These are phyloP conservation scores for Symbiodinium natans DNA, from an alignment of 73 alveolate species.

Conservation along the genomic window DNA sequence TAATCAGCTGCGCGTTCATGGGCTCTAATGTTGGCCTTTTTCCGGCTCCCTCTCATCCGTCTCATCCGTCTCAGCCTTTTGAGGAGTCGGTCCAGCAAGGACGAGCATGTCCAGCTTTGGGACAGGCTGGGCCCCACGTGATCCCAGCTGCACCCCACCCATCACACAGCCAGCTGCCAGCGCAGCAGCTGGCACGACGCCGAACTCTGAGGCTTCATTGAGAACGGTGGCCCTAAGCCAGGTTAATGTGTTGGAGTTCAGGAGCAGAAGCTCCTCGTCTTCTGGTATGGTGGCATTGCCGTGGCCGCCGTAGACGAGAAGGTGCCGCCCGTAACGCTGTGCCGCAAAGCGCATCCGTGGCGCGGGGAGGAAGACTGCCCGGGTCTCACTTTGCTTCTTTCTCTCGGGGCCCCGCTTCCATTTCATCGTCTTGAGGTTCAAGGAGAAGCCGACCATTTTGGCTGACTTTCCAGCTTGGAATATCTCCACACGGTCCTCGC, in stretches of 20 bases:
- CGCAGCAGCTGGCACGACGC: slow-evolving; percentile 73
- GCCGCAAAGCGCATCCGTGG: slow-evolving; percentile 87
- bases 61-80: background rate
- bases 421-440: slow-evolving; percentile 33
- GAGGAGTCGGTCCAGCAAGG: background rate
- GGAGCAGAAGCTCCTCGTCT: slow-evolving; percentile 33
- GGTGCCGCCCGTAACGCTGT: slow-evolving; percentile 82
- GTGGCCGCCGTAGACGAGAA: slow-evolving; percentile 83
- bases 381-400: background rate
- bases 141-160: slow-evolving; percentile 65
- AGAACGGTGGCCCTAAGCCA: slow-evolving; percentile 31
- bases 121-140: slow-evolving; percentile 71
- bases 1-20: background rate
- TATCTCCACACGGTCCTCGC: slow-evolving; percentile 57
- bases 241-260: background rate
- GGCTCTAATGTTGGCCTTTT: background rate
- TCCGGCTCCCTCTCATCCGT: background rate
- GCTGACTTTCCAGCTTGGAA: slow-evolving; percentile 67
- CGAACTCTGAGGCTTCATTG: slow-evolving; percentile 67
- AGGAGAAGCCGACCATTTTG: slow-evolving; percentile 15
- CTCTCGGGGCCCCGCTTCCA: slow-evolving; percentile 44
- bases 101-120: slow-evolving; percentile 78
- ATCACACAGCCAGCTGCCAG: slow-evolving; percentile 79
- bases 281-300: slow-evolving; percentile 34
- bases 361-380: slow-evolving; percentile 1